Evolutionary conservation across 2,329 filamentous ascomycete species (phyloP).

Genomic region (Biscogniauxia sp.): DNA sequence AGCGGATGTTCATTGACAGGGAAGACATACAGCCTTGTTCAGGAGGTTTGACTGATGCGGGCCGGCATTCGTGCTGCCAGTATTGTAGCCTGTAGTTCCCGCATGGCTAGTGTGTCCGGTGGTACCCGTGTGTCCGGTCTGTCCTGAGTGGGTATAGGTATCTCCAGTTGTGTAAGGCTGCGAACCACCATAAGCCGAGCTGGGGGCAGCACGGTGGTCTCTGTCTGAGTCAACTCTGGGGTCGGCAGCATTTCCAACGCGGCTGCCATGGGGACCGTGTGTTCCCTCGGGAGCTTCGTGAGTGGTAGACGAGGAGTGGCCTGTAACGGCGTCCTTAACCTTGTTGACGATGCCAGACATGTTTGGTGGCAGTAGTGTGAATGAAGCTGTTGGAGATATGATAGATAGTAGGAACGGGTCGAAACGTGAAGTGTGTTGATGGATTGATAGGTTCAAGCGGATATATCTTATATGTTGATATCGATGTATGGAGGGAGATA

Average conservation of each 20-base stretch:
- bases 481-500: no score
- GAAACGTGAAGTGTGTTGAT: not conserved
- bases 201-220: conserved; percentile 31
- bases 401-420: no score
- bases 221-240: conserved; percentile 35
- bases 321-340: conserved; percentile 54
- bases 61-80: conserved; percentile 34
- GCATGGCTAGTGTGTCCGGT: conserved; percentile 27
- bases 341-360: conserved; percentile 60
- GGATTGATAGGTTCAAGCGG: not conserved
- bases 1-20: not conserved
- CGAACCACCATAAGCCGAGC: conserved; percentile 22
- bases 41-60: conserved; percentile 45
- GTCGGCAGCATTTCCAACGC: conserved; percentile 31
- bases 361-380: conserved; percentile 34
- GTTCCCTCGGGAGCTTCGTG: conserved; percentile 28
- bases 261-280: conserved; percentile 30
- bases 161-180: conserved; percentile 21
- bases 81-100: conserved; percentile 16
- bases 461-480: no score
- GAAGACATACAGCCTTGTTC: conserved; percentile 41
- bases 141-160: conserved; percentile 31
- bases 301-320: conserved; percentile 36
- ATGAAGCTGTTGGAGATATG: no score
- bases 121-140: conserved; percentile 4